phyloP scores from a whole-genome alignment of 2,329 filamentous ascomycete species.

The Xylariaceae sp. region DNA sequence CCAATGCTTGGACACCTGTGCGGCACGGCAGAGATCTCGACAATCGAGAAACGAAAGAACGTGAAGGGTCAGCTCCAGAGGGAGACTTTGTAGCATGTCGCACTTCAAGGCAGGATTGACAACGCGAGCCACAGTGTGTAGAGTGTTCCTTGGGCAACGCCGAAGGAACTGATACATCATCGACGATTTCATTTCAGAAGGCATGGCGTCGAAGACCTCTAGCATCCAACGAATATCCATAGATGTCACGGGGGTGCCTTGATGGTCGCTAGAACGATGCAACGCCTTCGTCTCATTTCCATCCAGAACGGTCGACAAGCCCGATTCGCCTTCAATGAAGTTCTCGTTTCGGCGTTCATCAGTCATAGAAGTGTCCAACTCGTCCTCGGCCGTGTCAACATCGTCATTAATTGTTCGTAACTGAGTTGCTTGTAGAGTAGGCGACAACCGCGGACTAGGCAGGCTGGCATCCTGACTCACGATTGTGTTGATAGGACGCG shows the following conservation, averaged over 20 bases:
- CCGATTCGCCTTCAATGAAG: conserved; percentile 34
- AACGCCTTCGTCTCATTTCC: conserved; percentile 27
- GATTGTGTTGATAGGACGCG: conserved; percentile 59
- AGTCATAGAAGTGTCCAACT: conserved; percentile 32
- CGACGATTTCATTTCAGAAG: conserved; percentile 85
- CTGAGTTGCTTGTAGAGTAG: conserved; percentile 71
- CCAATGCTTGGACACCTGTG: conserved; percentile 94
- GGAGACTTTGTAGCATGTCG: conserved; percentile 81
- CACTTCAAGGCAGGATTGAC: conserved; percentile 94
- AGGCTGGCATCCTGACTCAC: conserved; percentile 83
- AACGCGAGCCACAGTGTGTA: conserved; percentile 82
- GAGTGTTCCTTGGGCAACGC: conserved; percentile 77
- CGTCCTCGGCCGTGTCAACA: conserved; percentile 38
- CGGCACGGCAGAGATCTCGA: conserved; percentile 79
- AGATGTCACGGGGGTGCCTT: conserved; percentile 39
- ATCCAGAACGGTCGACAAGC: conserved; percentile 19
- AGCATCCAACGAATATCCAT: conserved; percentile 83
- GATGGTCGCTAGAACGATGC: conserved; percentile 27
- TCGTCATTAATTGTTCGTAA: conserved; percentile 42
- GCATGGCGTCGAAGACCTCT: conserved; percentile 85
- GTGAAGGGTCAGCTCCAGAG: conserved; percentile 80
- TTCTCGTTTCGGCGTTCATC: conserved; percentile 43
- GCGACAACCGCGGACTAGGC: conserved; percentile 90
- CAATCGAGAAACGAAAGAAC: conserved; percentile 82
- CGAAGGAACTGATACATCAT: conserved; percentile 95